A percentile compares a stretch with the other conserved stretches of the same genome.
phyloP scores from a whole-genome alignment of 768 basidiomycete species.

The Russula foetens region DNA sequence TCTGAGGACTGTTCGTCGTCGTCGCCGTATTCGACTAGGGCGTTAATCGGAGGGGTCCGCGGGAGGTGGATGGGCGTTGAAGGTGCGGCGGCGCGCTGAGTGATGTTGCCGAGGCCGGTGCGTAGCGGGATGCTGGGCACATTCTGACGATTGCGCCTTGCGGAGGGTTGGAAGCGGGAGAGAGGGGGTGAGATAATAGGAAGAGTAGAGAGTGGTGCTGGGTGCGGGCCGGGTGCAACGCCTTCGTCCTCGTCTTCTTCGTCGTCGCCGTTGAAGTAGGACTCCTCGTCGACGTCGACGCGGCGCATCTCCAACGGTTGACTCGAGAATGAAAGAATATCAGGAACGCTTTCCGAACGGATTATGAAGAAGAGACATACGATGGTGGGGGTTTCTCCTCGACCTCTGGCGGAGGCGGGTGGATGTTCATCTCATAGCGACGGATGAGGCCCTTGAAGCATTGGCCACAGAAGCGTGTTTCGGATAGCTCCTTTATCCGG shows the following conservation, averaged over 20 bases:
- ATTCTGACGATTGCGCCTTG: constrained; percentile 28
- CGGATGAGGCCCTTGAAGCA: constrained; percentile 67
- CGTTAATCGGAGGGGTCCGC: constrained; percentile 45
- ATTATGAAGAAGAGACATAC: constrained; percentile 28
- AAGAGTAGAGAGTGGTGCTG: constrained; percentile 1
- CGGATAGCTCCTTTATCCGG: constrained; percentile 54
- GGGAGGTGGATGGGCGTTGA: constrained; percentile 27
- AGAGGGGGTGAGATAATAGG: constrained; percentile 22
- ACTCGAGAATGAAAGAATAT: background rate
- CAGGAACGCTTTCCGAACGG: background rate
- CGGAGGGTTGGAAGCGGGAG: constrained; percentile 20
- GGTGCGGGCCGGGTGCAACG: constrained; percentile 24
- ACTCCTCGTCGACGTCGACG: constrained; percentile 77
- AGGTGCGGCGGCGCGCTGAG: constrained; percentile 27
- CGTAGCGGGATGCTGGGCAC: constrained; percentile 34
- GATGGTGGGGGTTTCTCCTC: constrained; percentile 32
- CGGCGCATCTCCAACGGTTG: constrained; percentile 31
- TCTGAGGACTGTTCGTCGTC: constrained; percentile 59
- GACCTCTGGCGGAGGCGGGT: constrained; percentile 53
- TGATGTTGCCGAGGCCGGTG: constrained; percentile 33
- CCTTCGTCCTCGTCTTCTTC: constrained; percentile 50
- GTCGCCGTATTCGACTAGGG: constrained; percentile 72
- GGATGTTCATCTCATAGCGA: constrained; percentile 89
- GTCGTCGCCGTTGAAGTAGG: constrained; percentile 88
- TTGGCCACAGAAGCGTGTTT: constrained; percentile 50